phyloP scores from a whole-genome alignment of 768 basidiomycete species.

The Lentinus tigrinus region DNA sequence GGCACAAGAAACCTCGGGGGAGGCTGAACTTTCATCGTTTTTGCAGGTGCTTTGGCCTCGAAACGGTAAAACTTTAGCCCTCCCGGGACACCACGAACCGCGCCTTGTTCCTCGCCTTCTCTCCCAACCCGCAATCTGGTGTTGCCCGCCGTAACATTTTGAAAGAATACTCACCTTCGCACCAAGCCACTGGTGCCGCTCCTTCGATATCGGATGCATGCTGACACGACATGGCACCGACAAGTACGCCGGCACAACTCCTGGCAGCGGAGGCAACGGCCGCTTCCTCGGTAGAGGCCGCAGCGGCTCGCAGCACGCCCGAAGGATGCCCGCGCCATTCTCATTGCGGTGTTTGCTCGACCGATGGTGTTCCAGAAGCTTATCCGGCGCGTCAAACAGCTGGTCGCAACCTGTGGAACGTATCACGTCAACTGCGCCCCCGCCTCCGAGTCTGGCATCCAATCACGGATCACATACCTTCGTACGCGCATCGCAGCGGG shows the following conservation, averaged over 20 bases:
- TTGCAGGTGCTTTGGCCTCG: too few species aligned
- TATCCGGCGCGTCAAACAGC: constrained; percentile 43
- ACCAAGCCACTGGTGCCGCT: constrained; percentile 49
- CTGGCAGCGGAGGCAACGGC: constrained; percentile 40
- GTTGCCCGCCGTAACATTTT: too few species aligned
- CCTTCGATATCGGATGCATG: constrained; percentile 46
- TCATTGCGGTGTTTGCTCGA: constrained; percentile 32
- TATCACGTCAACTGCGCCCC: not conserved
- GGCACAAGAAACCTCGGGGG: too few species aligned
- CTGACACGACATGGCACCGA: constrained; percentile 43
- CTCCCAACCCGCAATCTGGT: too few species aligned
- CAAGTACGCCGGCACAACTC: constrained; percentile 49
- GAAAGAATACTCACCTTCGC: constrained; percentile 48
- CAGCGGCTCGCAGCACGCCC: constrained; percentile 36
- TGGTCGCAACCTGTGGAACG: constrained; percentile 51
- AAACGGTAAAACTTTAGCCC: too few species aligned
- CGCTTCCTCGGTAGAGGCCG: constrained; percentile 28
- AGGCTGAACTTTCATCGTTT: too few species aligned
- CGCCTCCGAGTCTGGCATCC: not conserved
- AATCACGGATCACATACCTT: constrained; percentile 40
- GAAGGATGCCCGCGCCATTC: constrained; percentile 32
- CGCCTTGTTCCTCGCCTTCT: too few species aligned
- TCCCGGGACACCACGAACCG: too few species aligned
- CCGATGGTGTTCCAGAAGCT: constrained; percentile 51
- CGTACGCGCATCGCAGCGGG: constrained; percentile 46